Conservation (phyloP, 129 eudicot genomes). For the Artemisia argyi region DNA sequence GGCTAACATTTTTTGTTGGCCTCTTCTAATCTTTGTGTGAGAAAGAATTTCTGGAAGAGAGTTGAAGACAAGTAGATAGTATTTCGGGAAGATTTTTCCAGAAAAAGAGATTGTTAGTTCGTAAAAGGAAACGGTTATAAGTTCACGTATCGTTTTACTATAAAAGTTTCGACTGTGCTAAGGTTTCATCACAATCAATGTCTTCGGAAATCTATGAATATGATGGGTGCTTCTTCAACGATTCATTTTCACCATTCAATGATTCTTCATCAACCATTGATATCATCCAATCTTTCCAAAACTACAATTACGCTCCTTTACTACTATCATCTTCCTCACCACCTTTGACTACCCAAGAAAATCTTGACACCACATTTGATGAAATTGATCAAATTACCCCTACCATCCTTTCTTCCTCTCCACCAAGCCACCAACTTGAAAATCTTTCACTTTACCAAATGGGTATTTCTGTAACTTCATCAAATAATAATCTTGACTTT, state of each 20-base stretch:
- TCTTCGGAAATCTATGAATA: conserved; percentile 67
- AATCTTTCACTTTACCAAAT: conserved; percentile 59
- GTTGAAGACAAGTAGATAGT: not conserved
- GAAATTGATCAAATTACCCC: conserved; percentile 58
- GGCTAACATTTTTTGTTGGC: conserved; percentile 20
- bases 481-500: conserved; percentile 31
- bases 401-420: conserved; percentile 58
- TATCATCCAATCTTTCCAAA: conserved; percentile 46
- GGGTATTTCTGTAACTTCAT: conserved; percentile 37
- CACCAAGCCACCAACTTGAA: conserved; percentile 72
- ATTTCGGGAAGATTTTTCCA: not conserved
- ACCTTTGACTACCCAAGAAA: conserved; percentile 34
- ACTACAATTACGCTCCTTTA: conserved; percentile 25
- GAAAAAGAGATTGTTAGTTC: conserved; percentile 1
- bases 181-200: conserved; percentile 38
- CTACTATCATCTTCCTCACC: conserved; percentile 22
- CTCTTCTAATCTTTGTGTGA: conserved; percentile 28
- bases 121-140: not conserved
- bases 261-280: conserved; percentile 53
- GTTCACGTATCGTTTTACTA: not conserved
- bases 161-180: not conserved
- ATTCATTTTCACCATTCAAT: conserved; percentile 56
- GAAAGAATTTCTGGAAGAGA: conserved; percentile 13
- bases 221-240: conserved; percentile 58
- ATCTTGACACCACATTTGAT: conserved; percentile 34